Evolutionary conservation across 805 yeast genomes (phyloP), one percentile per base, ranked within the genome.

Genomic region (Lipomyces japonicus): DNA sequence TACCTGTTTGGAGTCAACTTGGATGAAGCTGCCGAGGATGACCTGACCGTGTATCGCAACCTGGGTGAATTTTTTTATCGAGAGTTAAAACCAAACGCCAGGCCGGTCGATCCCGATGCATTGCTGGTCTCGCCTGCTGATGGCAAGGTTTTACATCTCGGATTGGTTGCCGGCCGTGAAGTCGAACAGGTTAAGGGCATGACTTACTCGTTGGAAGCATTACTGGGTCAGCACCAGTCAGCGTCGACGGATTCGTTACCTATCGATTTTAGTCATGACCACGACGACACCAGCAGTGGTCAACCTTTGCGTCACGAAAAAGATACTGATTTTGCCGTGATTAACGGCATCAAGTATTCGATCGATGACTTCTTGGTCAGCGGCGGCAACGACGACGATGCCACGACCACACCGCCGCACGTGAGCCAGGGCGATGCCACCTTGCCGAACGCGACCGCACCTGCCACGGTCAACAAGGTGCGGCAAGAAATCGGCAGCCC

Each of bases 171-270:
- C 59, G 96, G 96, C 30, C 62, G 66, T 31, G 62, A 66, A 31
- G 88, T 93, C 53, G 97, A 93, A 67, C 97, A 91, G 68, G 97
- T 93, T 36, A 93, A 93, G 70, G 98, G 98, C 5, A 79, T 93
- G 80, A 87, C 95, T 1, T 93, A 93, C 67, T 82, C 95, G 1
- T 76, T 93, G 14, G 91, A 86, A 58, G 90, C 95, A 7, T 77
- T 93, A 47, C 74, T 93, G 40, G 99, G 99, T 3, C 53, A 59
- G 18, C 57, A 61, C 6, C 38, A 42, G 21, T 58, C 50, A 21
- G 63, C 61, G 7, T 57, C 60, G 23, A 19, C 55, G 21, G 60
- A 55, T 16, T 48, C 56, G 23, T 45, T 55, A 16, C 37, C 57
- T 4, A 71, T 78, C 23, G 71, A 74, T 18, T 77, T 78, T 56